A percentile compares a stretch with the other conserved stretches of the same genome.
phyloP scores from a whole-genome alignment of 768 basidiomycete genomes.

The Ramaria sp. region DNA sequence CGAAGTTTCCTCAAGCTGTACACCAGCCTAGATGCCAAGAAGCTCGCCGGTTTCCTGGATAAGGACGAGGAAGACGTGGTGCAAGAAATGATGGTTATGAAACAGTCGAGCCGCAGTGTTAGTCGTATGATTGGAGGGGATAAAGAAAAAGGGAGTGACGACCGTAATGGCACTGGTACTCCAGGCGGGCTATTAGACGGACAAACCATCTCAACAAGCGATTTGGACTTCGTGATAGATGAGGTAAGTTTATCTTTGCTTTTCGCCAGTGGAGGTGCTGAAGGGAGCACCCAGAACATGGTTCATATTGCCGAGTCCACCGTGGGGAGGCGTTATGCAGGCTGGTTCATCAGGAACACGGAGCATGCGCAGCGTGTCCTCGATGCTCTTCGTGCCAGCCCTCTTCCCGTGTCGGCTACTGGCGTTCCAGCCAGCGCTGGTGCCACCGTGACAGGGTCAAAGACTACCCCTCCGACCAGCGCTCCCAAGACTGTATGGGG shows the following conservation, averaged over 20 bases:
- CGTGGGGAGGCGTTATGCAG: slow-evolving; percentile 85
- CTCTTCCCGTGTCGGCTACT: slow-evolving; percentile 32
- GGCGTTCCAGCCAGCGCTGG: slow-evolving; percentile 1
- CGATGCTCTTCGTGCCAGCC: slow-evolving; percentile 58
- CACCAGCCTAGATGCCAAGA: slow-evolving; percentile 83
- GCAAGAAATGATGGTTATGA: slow-evolving; percentile 95
- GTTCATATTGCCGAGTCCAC: slow-evolving; percentile 94
- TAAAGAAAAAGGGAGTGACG: slow-evolving; percentile 32
- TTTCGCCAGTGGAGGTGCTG: background rate
- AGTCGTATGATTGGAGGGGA: slow-evolving; percentile 47
- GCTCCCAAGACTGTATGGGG: background rate
- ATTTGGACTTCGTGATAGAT: slow-evolving; percentile 91
- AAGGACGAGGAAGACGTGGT: slow-evolving; percentile 90
- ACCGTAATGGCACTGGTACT: slow-evolving; percentile 20
- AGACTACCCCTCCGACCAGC: background rate
- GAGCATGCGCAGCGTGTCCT: slow-evolving; percentile 83
- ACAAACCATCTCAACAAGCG: slow-evolving; percentile 79
- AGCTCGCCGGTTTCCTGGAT: slow-evolving; percentile 86
- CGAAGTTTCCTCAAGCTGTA: slow-evolving; percentile 92
- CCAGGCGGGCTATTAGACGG: slow-evolving; percentile 61
- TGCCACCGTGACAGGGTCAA: background rate
- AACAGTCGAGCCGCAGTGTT: slow-evolving; percentile 73
- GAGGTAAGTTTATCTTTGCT: slow-evolving; percentile 45
- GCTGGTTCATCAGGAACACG: slow-evolving; percentile 96
- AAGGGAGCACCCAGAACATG: slow-evolving; percentile 58